Evolutionary conservation across 2,329 filamentous ascomycete species (phyloP).

Genomic region (Fusarium avenaceum): DNA sequence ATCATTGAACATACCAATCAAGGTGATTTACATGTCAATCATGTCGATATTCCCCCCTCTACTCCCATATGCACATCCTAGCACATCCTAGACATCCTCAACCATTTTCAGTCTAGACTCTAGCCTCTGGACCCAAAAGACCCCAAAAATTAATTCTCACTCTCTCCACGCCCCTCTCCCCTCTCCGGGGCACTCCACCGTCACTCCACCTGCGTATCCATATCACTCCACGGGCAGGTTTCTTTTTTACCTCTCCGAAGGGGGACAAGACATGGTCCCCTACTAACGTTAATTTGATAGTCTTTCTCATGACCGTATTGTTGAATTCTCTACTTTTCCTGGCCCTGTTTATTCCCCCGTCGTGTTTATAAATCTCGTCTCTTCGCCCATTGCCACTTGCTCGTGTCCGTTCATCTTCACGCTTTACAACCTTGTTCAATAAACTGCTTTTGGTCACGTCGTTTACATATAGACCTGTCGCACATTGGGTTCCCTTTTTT

Average conservation of each 20-base stretch:
- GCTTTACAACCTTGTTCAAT: neutral
- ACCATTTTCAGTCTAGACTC: conserved; percentile 28
- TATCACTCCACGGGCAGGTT: conserved; percentile 31
- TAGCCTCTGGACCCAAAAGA: conserved; percentile 27
- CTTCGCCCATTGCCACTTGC: conserved; percentile 28
- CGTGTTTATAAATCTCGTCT: conserved; percentile 46
- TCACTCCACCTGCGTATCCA: conserved; percentile 41
- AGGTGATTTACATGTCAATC: conserved; percentile 6
- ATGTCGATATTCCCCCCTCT: conserved; percentile 8
- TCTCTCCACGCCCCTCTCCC: conserved; percentile 38
- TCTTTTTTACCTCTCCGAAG: neutral
- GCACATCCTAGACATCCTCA: neutral
- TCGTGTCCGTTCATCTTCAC: conserved; percentile 9
- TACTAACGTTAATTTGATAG: conserved; percentile 23
- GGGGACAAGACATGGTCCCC: neutral
- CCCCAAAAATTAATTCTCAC: conserved; percentile 23
- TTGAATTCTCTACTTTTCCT: conserved; percentile 20
- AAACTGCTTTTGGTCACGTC: neutral
- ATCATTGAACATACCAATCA: conserved; percentile 3
- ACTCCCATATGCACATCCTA: too few species aligned
- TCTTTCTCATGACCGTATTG: conserved; percentile 8
- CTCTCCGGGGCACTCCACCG: conserved; percentile 38
- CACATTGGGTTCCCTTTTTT: neutral
- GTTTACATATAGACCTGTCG: conserved; percentile 9
- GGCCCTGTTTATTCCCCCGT: neutral